These are phyloP conservation scores for Piper betle DNA, from an alignment of 164 flowering plant genomes.

Conservation along the genomic window DNA sequence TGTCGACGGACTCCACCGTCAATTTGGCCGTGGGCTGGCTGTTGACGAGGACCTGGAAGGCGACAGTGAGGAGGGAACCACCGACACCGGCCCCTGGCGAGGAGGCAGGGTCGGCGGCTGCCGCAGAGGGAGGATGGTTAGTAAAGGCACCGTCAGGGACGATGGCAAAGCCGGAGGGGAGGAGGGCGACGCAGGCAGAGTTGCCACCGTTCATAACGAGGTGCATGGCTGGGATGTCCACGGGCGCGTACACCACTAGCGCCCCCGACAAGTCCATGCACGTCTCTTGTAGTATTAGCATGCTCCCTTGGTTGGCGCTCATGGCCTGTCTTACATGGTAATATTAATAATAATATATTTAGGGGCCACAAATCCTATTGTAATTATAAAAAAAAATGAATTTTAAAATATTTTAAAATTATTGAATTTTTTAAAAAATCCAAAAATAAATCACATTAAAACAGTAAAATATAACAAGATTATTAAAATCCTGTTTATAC, in stretches of 20 bases:
- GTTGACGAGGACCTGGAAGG: constrained; percentile 87
- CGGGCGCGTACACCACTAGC: constrained; percentile 96
- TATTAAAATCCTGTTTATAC: too few relatives aligned
- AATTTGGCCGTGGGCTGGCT: constrained; percentile 93
- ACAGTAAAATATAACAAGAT: too few relatives aligned
- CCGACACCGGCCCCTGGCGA: too few relatives aligned
- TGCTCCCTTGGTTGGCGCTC: constrained; percentile 82
- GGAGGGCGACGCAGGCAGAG: constrained; percentile 83
- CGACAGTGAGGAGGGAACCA: constrained; percentile 86
- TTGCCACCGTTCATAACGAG: constrained; percentile 96
- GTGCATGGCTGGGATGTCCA: constrained; percentile 94
- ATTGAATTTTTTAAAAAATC: too few relatives aligned
- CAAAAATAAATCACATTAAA: too few relatives aligned
- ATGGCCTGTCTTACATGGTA: too few relatives aligned
- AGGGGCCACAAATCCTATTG: too few relatives aligned
- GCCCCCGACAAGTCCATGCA: constrained; percentile 88
- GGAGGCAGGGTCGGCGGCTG: constrained; percentile 2
- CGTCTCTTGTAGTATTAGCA: constrained; percentile 90
- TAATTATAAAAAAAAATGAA: too few relatives aligned
- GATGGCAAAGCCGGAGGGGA: constrained; percentile 85
- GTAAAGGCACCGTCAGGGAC: constrained; percentile 66
- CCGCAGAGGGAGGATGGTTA: too few relatives aligned
- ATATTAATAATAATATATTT: too few relatives aligned
- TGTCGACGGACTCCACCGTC: constrained; percentile 91
- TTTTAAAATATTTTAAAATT: too few relatives aligned